A percentile compares a stretch with the other conserved stretches of the same genome.
phyloP scores from a whole-genome alignment of 768 basidiomycete species.

The Pleurotus sapidus region DNA sequence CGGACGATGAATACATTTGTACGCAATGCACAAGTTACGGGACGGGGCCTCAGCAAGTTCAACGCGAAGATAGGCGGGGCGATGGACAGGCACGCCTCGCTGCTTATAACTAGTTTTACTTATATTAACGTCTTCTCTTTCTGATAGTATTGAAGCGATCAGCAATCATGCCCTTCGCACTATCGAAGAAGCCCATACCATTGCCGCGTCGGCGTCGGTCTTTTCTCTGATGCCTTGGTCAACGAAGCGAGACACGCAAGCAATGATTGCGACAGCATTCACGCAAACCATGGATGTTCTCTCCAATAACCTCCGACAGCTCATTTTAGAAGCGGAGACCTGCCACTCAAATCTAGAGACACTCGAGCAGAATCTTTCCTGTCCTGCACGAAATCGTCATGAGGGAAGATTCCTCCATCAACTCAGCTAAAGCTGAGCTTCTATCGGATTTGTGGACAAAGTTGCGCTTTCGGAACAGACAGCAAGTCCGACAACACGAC shows the following conservation, averaged over 20 bases:
- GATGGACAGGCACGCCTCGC: conserved; percentile 59
- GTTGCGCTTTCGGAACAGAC: conserved; percentile 55
- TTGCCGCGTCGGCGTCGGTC: conserved; percentile 25
- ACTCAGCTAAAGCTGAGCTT: conserved; percentile 45
- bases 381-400: conserved; percentile 55
- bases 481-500: conserved; percentile 43
- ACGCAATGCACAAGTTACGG: conserved; percentile 56
- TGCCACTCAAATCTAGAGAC: conserved; percentile 53
- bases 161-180: conserved; percentile 67
- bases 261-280: conserved; percentile 54
- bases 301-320: conserved; percentile 45
- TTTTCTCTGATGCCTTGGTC: conserved; percentile 37
- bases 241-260: conserved; percentile 28
- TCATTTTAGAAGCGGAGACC: conserved; percentile 66
- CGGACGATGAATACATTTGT: conserved; percentile 52
- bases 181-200: conserved; percentile 44
- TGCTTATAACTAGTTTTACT: not conserved
- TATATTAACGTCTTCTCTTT: not conserved
- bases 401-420: conserved; percentile 52
- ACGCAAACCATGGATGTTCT: conserved; percentile 60
- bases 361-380: conserved; percentile 58
- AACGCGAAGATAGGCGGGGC: conserved; percentile 66
- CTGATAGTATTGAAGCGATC: conserved; percentile 62
- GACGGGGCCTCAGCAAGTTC: conserved; percentile 57
- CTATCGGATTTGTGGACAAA: conserved; percentile 68